These are phyloP conservation scores for Fusarium sp. DNA, from an alignment of 2,329 filamentous ascomycete genomes.

Conservation along the genomic window DNA sequence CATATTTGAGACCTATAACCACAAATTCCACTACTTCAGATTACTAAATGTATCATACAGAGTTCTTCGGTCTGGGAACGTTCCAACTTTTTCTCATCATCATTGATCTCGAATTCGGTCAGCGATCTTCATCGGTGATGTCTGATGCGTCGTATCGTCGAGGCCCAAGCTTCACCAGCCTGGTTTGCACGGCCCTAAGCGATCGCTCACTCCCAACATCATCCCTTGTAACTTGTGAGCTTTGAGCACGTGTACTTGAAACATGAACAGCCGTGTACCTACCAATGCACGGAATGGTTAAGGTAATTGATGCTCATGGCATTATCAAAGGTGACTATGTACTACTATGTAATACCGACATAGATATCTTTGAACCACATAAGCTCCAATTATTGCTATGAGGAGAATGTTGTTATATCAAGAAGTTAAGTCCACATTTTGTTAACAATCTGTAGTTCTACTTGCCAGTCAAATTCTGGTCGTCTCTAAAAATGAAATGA, in stretches of 20 bases:
- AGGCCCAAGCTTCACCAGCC: constrained; percentile 31
- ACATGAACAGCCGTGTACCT: background rate
- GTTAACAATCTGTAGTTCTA: too few species aligned
- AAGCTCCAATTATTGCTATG: background rate
- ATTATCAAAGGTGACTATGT: too few species aligned
- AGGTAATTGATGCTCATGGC: too few species aligned
- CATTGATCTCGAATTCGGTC: background rate
- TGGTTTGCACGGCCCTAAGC: constrained; percentile 11
- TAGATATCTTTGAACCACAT: background rate
- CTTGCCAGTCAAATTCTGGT: too few species aligned
- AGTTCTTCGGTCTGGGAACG: background rate
- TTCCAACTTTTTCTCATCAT: background rate
- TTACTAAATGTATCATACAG: too few species aligned
- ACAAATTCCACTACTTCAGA: too few species aligned
- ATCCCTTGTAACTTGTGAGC: background rate
- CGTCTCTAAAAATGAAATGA: too few species aligned
- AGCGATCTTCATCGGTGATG: background rate
- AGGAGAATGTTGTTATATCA: background rate
- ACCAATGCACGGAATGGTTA: too few species aligned
- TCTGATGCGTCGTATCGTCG: constrained; percentile 18
- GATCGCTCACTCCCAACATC: background rate
- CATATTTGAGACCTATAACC: too few species aligned
- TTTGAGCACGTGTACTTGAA: background rate
- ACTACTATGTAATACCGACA: background rate
- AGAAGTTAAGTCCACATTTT: background rate